These are phyloP conservation scores for Melanopsichium pennsylvanicum DNA, from an alignment of 1,284 basidiomycete genomes.

Conservation along the genomic window DNA sequence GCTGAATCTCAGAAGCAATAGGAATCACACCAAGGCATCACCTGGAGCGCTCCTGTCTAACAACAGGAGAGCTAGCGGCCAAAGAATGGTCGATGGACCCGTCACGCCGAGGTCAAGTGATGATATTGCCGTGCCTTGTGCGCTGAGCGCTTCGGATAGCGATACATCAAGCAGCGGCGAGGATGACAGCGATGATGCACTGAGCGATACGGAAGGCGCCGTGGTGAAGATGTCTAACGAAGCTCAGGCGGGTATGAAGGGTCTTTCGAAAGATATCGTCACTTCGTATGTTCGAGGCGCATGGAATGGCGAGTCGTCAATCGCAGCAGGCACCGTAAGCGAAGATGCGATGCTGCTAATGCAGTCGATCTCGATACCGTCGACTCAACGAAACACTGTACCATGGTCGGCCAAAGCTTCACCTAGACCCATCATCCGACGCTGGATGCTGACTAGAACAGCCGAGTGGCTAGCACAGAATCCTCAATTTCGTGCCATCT, in stretches of 20 bases:
- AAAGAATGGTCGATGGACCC: conserved; percentile 9
- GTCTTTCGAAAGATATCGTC: conserved; percentile 8
- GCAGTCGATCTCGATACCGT: too few relatives aligned
- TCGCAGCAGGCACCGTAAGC: too few relatives aligned
- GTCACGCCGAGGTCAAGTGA: conserved; percentile 42
- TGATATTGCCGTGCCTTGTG: conserved; percentile 12
- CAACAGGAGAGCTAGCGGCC: conserved; percentile 3
- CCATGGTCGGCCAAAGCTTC: too few relatives aligned
- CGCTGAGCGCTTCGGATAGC: conserved; percentile 8
- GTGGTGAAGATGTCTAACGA: conserved; percentile 3
- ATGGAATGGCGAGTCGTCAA: too few relatives aligned
- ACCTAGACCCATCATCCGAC: conserved; percentile 1
- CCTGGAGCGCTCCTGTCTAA: not conserved
- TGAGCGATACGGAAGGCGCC: conserved; percentile 10
- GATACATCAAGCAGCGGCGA: conserved; percentile 13
- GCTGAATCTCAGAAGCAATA: conserved; percentile 20
- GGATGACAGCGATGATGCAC: conserved; percentile 23
- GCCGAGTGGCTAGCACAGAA: conserved; percentile 33
- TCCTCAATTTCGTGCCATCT: conserved; percentile 36
- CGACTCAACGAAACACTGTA: too few relatives aligned
- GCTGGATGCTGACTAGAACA: conserved; percentile 24
- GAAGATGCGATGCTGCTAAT: too few relatives aligned
- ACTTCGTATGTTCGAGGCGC: conserved; percentile 11
- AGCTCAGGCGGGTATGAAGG: conserved; percentile 14
- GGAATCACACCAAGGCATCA: conserved; percentile 12